These are phyloP conservation scores for Eutypella sp. DNA, from an alignment of 2,329 filamentous ascomycete species.

Conservation along the genomic window DNA sequence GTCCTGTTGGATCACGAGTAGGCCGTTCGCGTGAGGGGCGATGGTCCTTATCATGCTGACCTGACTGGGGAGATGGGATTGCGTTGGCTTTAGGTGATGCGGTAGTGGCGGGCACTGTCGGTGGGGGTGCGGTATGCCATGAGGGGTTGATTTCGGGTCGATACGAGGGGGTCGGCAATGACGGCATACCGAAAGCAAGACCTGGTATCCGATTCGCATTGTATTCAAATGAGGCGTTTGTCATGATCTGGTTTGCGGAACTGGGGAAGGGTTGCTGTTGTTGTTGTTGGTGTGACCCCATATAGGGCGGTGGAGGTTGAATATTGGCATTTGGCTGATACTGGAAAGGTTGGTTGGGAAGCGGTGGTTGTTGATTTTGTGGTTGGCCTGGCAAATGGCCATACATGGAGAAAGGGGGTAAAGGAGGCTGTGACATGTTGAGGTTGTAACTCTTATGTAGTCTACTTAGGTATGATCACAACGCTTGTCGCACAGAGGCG, in stretches of 20 bases:
- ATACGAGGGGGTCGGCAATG: constrained; percentile 10
- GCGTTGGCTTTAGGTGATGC: constrained; percentile 1
- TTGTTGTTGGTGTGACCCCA: constrained; percentile 10
- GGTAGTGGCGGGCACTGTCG: background rate
- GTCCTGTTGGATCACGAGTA: background rate
- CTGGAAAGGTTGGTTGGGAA: constrained; percentile 16
- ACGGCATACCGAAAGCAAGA: constrained; percentile 27
- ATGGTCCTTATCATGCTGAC: background rate
- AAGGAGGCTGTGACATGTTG: constrained; percentile 36
- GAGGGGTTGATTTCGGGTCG: constrained; percentile 4
- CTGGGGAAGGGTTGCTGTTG: constrained; percentile 9
- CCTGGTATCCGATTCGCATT: constrained; percentile 36
- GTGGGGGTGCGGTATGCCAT: constrained; percentile 10
- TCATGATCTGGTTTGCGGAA: constrained; percentile 20
- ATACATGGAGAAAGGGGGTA: constrained; percentile 34
- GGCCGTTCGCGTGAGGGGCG: background rate
- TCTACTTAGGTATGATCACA: no score
- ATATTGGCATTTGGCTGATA: constrained; percentile 11
- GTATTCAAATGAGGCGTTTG: constrained; percentile 32
- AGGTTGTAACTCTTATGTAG: constrained; percentile 4
- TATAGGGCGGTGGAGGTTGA: constrained; percentile 5
- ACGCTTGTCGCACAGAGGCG: no score
- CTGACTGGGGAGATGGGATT: background rate
- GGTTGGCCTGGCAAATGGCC: constrained; percentile 26
- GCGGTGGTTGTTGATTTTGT: constrained; percentile 17